Conservation (phyloP, 2,329 filamentous ascomycete species). For the Cadophora gregata region DNA sequence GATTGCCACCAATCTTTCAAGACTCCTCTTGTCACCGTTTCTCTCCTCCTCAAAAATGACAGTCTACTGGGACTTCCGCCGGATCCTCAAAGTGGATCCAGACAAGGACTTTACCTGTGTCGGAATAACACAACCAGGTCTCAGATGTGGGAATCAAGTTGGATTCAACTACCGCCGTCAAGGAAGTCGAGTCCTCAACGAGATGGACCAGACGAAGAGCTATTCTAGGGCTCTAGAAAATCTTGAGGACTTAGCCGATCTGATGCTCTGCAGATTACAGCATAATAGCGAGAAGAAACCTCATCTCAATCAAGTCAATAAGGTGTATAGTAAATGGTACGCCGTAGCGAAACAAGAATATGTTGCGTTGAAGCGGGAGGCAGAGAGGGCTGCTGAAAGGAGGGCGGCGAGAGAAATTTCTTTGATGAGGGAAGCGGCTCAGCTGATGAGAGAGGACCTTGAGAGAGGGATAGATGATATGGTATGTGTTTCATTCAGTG, state of each 20-base stretch:
- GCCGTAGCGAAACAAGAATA: background rate
- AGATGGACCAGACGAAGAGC: slow-evolving; percentile 23
- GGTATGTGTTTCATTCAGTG: background rate
- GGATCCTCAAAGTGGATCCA: slow-evolving; percentile 23
- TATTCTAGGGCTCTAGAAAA: slow-evolving; percentile 4
- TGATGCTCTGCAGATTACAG: slow-evolving; percentile 24
- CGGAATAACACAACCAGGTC: slow-evolving; percentile 12
- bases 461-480: background rate
- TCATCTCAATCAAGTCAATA: slow-evolving; percentile 19
- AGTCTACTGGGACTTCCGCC: slow-evolving; percentile 21
- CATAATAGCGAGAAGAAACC: slow-evolving; percentile 21
- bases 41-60: slow-evolving; percentile 12
- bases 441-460: slow-evolving; percentile 4
- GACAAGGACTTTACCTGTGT: slow-evolving; percentile 21
- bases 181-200: slow-evolving; percentile 22
- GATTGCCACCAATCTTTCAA: background rate
- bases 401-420: background rate
- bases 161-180: background rate
- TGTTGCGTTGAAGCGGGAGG: background rate
- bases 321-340: slow-evolving; percentile 17
- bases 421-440: slow-evolving; percentile 2
- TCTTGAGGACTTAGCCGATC: slow-evolving; percentile 18
- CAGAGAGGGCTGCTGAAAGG: background rate
- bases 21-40: background rate
- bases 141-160: slow-evolving; percentile 16